Conservation (phyloP, 2,329 filamentous ascomycete genomes). For the Nothopassalora personata region DNA sequence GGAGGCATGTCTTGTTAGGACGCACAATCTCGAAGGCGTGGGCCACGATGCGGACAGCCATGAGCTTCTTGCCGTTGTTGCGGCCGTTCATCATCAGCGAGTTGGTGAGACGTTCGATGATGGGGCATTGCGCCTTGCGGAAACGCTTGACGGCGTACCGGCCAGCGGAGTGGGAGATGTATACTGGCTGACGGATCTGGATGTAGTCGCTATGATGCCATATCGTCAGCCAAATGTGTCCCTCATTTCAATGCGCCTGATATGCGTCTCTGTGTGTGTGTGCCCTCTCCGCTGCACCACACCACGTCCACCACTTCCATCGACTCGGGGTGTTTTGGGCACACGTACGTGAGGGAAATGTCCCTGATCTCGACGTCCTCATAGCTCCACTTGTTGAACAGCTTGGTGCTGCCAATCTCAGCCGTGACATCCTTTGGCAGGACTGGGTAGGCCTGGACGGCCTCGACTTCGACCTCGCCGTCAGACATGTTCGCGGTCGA, state of each 20-base stretch:
- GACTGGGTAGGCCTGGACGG: conserved; percentile 69
- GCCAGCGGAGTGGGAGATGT: conserved; percentile 97
- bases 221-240: conserved; percentile 24
- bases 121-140: conserved; percentile 99
- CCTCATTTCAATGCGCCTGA: conserved; percentile 4
- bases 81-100: conserved; percentile 99
- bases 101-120: conserved; percentile 99
- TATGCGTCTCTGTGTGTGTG: conserved; percentile 1
- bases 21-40: conserved; percentile 99
- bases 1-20: conserved; percentile 30
- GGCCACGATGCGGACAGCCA: conserved; percentile 98
- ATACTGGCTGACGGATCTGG: conserved; percentile 98
- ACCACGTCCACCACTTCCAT: conserved; percentile 4
- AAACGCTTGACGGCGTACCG: conserved; percentile 99
- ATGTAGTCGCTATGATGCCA: conserved; percentile 80
- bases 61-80: conserved; percentile 99
- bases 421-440: conserved; percentile 88
- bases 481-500: conserved; percentile 70
- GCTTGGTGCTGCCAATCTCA: conserved; percentile 88
- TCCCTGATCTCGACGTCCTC: conserved; percentile 99
- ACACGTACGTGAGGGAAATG: conserved; percentile 95
- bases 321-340: neutral
- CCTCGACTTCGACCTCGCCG: conserved; percentile 94
- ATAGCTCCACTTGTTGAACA: conserved; percentile 98
- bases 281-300: neutral